Evolutionary conservation across 225 moss, liverwort and hornwort species (phyloP), one percentile per base, ranked within the genome.

Genomic region (Anthoceros angustus): DNA sequence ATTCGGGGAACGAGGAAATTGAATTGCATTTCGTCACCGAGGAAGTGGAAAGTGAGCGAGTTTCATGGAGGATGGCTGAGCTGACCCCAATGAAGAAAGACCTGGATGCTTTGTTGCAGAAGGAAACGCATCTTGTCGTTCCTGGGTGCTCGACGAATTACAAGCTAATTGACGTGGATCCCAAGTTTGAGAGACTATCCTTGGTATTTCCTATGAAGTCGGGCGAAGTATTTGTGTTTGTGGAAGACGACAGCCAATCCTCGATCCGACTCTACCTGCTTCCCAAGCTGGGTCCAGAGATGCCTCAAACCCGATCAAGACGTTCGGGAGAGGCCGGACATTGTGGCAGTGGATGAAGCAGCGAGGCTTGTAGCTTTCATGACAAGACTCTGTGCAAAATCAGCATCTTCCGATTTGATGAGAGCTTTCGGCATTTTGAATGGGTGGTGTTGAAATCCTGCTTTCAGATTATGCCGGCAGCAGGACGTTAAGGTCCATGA

Each of bases 291-390:
- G 79, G 76, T 15, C 40, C 62, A 10, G 16, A 72, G 8, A 39
- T 72, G 11, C 2, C 4, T 6, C 45, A 4, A 69, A 69, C 12
- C 48, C 39, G 1, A 66, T 71, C 45, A 61, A 11, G 24, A 60
- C 0, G 0, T 16, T 80, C 2, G 72, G 20, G 25, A 73, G 65
- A 42, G 55, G 55, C 18, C 42, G 62, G 77, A 83, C 15, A 39
- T 78, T 12, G 16, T 87, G 0, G 73, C 82, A 0, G 80, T 80
- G 49, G 87, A 87, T 21, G 87, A 84, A 63, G 10, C 62, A 9
- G 64, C 77, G 0, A 72, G 62, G 40, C 82, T 74, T 50, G 25
- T 78, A 3, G 84, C 80, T n/a, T 8, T 82, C 0, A 87, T 62
- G 66, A 65, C 12, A 4, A 11, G 4, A 10, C 43, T 0, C 9